A percentile compares a stretch with the other conserved stretches of the same genome.
Evolutionary conservation across 495 filamentous ascomycete genomes (phyloP).

Genomic region (Xylaria cubensis): DNA sequence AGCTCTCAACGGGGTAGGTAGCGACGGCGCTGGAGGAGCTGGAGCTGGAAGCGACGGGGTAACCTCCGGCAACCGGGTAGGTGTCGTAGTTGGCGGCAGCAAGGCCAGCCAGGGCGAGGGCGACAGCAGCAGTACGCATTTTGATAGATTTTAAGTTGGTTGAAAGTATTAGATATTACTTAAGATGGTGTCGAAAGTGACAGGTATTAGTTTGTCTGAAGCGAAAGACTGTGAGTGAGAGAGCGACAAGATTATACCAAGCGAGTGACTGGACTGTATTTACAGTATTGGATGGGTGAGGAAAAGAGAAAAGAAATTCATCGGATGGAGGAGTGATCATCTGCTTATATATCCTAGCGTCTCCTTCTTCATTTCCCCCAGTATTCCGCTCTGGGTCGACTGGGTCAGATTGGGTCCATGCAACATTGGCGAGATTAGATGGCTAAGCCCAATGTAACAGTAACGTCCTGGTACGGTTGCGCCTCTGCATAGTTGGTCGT

Average conservation of each 20-base stretch:
- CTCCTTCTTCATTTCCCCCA: conserved; percentile 25
- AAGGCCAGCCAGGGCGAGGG: conserved; percentile 29
- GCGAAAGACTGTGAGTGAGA: conserved; percentile 28
- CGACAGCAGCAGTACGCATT: conserved; percentile 28
- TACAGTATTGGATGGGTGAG: conserved; percentile 24
- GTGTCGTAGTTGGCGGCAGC: conserved; percentile 27
- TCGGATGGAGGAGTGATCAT: conserved; percentile 17
- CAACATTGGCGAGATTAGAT: conserved; percentile 25
- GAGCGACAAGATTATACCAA: conserved; percentile 27
- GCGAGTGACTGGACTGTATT: conserved; percentile 31
- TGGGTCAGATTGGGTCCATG: conserved; percentile 17
- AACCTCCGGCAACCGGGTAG: conserved; percentile 25
- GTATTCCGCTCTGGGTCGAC: background rate
- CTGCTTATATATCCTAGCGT: conserved; percentile 31
- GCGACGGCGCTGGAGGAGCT: conserved; percentile 15
- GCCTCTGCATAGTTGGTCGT: background rate
- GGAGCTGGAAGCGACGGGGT: conserved; percentile 20
- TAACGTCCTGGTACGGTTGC: conserved; percentile 15
- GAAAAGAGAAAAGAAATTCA: conserved; percentile 5
- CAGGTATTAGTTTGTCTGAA: conserved; percentile 24
- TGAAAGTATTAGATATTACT: conserved; percentile 31
- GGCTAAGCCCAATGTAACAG: conserved; percentile 25
- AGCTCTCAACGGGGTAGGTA: background rate
- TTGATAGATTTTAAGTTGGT: conserved; percentile 22
- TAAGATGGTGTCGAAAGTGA: conserved; percentile 28